These are phyloP conservation scores for Apophysomyces ossiformis DNA, from an alignment of 371 early-diverging fungal genomes.

Conservation along the genomic window DNA sequence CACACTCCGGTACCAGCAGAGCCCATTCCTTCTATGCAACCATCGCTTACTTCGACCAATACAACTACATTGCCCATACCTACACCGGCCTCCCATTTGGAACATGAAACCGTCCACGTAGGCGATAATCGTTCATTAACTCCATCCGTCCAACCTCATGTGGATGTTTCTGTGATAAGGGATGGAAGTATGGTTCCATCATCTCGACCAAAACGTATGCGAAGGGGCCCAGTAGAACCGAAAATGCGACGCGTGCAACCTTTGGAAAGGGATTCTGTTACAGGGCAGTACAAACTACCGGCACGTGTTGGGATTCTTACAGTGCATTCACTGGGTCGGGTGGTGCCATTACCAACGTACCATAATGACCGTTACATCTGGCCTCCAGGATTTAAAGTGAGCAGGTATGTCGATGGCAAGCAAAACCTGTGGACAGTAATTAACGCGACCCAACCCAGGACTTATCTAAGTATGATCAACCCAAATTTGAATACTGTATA, in stretches of 20 bases:
- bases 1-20: neutral
- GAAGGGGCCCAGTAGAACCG: slow-evolving; percentile 33
- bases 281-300: slow-evolving; percentile 76
- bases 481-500: slow-evolving; percentile 63
- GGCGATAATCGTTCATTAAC: neutral
- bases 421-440: neutral
- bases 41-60: neutral
- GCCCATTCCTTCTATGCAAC: neutral
- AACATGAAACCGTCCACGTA: neutral
- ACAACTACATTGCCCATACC: neutral
- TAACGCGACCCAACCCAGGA: slow-evolving; percentile 32
- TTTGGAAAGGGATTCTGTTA: slow-evolving; percentile 57
- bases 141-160: slow-evolving; percentile 1
- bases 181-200: slow-evolving; percentile 31
- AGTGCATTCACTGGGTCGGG: slow-evolving; percentile 69
- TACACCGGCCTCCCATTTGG: neutral
- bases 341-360: slow-evolving; percentile 78
- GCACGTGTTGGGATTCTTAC: slow-evolving; percentile 80
- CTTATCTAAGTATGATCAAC: slow-evolving; percentile 77
- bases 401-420: slow-evolving; percentile 32
- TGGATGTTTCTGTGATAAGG: slow-evolving; percentile 22
- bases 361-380: slow-evolving; percentile 91
- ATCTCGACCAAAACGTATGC: slow-evolving; percentile 50
- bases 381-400: slow-evolving; percentile 83
- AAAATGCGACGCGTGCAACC: slow-evolving; percentile 56